Conservation (phyloP, 495 filamentous ascomycete genomes). For the Xylaria grammica region DNA sequence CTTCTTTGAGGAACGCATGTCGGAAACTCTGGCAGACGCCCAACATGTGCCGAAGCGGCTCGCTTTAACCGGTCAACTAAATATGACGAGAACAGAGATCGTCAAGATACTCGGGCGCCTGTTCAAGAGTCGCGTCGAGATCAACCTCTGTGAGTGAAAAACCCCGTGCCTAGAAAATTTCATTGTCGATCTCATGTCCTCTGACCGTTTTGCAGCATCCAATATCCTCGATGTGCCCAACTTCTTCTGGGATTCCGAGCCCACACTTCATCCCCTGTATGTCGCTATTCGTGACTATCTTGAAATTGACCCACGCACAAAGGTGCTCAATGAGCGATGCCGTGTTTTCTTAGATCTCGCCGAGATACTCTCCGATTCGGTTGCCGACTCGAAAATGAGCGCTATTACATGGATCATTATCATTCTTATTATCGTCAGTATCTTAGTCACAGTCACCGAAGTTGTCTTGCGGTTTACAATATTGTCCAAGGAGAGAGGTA, state of each 20-base stretch:
- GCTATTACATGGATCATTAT: conserved; percentile 98
- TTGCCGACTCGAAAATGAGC: conserved; percentile 93
- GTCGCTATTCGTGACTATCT: conserved; percentile 95
- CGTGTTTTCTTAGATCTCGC: conserved; percentile 95
- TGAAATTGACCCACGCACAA: conserved; percentile 92
- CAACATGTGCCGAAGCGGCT: conserved; percentile 89
- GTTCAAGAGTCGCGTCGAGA: conserved; percentile 94
- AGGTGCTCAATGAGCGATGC: conserved; percentile 96
- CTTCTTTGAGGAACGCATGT: conserved; percentile 97
- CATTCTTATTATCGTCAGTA: conserved; percentile 86
- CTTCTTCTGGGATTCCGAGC: conserved; percentile 99
- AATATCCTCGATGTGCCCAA: conserved; percentile 97
- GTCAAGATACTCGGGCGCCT: conserved; percentile 87
- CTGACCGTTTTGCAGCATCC: conserved; percentile 62
- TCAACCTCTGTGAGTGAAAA: conserved; percentile 84
- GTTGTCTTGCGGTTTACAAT: conserved; percentile 87
- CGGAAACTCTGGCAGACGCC: conserved; percentile 87
- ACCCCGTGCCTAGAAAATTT: background rate
- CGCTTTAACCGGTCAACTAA: conserved; percentile 85
- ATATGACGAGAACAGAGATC: conserved; percentile 91
- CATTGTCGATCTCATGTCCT: conserved; percentile 2
- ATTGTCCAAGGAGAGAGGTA: conserved; percentile 55
- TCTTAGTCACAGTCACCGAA: conserved; percentile 88
- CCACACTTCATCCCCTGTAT: conserved; percentile 93
- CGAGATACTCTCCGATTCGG: conserved; percentile 90